These are phyloP conservation scores for Oryza australiensis DNA, from an alignment of 176 grass and related monocot species.

Conservation along the genomic window DNA sequence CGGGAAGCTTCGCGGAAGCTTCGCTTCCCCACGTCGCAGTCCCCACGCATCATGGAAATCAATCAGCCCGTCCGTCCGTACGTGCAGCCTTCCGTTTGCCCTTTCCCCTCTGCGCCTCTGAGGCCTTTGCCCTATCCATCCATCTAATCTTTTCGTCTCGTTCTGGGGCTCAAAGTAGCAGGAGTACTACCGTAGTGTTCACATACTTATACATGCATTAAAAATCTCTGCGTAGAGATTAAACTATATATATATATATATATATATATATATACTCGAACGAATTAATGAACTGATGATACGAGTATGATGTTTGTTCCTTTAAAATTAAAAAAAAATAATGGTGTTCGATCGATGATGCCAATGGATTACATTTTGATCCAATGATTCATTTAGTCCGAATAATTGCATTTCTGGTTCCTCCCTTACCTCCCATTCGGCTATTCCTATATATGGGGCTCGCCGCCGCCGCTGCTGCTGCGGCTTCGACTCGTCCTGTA, in stretches of 20 bases:
- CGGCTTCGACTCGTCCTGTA: background rate
- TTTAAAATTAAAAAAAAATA: background rate
- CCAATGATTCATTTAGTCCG: background rate
- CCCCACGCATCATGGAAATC: background rate
- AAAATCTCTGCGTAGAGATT: background rate
- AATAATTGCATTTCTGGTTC: too few relatives aligned
- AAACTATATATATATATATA: too few relatives aligned
- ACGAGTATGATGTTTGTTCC: background rate
- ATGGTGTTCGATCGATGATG: too few relatives aligned
- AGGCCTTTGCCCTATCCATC: background rate
- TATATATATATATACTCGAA: too few relatives aligned
- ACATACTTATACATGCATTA: background rate
- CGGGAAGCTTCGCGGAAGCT: slow-evolving; percentile 31
- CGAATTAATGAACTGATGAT: background rate
- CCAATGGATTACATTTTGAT: background rate
- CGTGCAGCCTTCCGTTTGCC: background rate
- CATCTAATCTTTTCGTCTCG: background rate
- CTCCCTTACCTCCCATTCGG: too few relatives aligned
- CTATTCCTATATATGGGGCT: background rate
- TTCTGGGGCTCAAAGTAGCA: background rate
- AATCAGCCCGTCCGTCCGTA: background rate
- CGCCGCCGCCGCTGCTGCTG: too few relatives aligned
- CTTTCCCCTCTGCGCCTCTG: background rate
- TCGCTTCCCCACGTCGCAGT: background rate
- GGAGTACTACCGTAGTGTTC: background rate